Percentiles rank a stretch among this genome's conserved stretches.
phyloP scores from a whole-genome alignment of 2,329 filamentous ascomycete genomes.

The Xylariaceae sp. region DNA sequence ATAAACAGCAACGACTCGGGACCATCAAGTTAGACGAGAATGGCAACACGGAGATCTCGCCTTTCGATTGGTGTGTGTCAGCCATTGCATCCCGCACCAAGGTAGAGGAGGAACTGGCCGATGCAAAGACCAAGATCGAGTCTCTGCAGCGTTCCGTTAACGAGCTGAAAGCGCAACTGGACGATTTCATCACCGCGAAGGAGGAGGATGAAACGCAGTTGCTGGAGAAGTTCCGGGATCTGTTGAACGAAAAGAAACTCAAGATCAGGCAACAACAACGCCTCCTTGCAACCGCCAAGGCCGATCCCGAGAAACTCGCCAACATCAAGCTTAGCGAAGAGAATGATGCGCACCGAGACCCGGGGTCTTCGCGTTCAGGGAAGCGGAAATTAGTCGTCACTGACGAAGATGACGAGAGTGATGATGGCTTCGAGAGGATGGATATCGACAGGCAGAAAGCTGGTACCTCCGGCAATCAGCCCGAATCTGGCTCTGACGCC shows the following conservation, averaged over 20 bases:
- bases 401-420: conserved; percentile 34
- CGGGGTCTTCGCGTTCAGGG: conserved; percentile 37
- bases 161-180: conserved; percentile 57
- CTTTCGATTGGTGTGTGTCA: conserved; percentile 65
- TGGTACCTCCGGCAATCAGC: conserved; percentile 21
- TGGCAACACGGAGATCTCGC: conserved; percentile 52
- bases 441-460: conserved; percentile 39
- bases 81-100: conserved; percentile 46
- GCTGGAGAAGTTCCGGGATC: conserved; percentile 61
- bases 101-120: conserved; percentile 40
- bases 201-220: conserved; percentile 60
- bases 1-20: conserved; percentile 61
- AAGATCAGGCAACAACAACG: conserved; percentile 71
- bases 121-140: conserved; percentile 40
- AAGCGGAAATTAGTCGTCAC: conserved; percentile 47
- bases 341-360: conserved; percentile 25
- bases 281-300: conserved; percentile 46
- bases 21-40: conserved; percentile 52
- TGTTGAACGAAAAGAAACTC: conserved; percentile 74
- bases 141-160: conserved; percentile 51
- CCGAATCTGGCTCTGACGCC: conserved; percentile 27
- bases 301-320: conserved; percentile 35
- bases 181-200: conserved; percentile 62
- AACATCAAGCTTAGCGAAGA: conserved; percentile 26
- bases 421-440: conserved; percentile 47